Base-by-base conservation (phyloP, 129 eudicot species). In the Centaurea solstitialis region DNA sequence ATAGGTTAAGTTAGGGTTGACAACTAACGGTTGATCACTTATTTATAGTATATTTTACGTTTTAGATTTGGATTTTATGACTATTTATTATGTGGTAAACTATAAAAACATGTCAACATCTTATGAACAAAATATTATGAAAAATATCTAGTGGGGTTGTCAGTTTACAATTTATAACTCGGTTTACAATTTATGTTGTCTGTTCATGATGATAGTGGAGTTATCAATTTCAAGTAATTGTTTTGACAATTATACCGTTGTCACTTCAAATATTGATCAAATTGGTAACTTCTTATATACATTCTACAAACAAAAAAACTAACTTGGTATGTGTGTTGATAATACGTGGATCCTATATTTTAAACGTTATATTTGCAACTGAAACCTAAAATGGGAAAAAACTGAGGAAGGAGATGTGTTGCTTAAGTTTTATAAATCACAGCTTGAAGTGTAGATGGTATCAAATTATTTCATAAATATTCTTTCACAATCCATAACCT, bases 361-460 rank as follows among this genome's bases (percentile, higher is more conserved):
- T 2, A 61, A 30, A 26, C 61, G 11, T 41, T 9, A 50, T 21
- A 47, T 70, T 53, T 70, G 68, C 65, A 65, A 24, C 6, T 6
- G 41, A 24, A 65, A 20, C 2, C 45, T 61, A 22, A 57, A n/a
- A 64, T 9, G 5, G 37, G 22, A 22, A 74, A 24, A 61, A 76
- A 3, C 4, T 3, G 18, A 74, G 1, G 23, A 17, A 17, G 71
- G 38, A 33, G 37, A 45, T 28, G 12, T 0, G 24, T 28, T 53
- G 2, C 18, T 57, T 57, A 57, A 57, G 65, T 45, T 73, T 43
- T 64, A 38, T 30, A 43, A 67, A 77, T 81, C 79, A 65, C 74
- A 41, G 79, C 21, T 81, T 65, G 68, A 80, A 80, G 22, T 81
- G 39, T 12, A 74, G 67, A 30, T 30, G 28, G 43, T 23, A 80